Conservation (phyloP, 441 rosid species). For the Capsella rubella region DNA sequence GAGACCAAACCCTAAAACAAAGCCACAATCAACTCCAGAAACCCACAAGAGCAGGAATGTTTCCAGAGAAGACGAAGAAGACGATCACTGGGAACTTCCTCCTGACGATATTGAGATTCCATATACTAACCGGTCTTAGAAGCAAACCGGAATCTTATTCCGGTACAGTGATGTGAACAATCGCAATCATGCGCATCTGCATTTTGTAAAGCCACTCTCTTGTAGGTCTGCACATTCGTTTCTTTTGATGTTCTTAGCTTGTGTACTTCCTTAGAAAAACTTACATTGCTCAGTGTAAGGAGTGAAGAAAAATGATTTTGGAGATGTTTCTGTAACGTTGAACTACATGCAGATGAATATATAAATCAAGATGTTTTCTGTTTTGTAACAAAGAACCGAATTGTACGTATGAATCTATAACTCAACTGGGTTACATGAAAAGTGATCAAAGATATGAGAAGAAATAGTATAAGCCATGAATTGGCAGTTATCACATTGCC, state of each 20-base stretch:
- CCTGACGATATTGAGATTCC: constrained; percentile 37
- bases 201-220: background rate
- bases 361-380: background rate
- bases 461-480: background rate
- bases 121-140: constrained; percentile 28
- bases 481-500: constrained; percentile 20
- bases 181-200: background rate
- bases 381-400: background rate
- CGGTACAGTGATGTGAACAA: constrained; percentile 1
- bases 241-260: background rate
- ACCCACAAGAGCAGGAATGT: background rate
- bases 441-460: background rate
- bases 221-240: constrained; percentile 16
- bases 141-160: background rate
- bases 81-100: constrained; percentile 40
- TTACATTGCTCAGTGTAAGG: constrained; percentile 2
- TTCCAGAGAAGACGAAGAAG: constrained; percentile 29
- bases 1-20: constrained; percentile 31
- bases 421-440: background rate
- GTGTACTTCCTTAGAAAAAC: background rate
- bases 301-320: background rate
- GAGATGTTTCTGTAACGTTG: background rate
- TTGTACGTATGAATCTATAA: background rate
- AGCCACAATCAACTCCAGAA: constrained; percentile 22
- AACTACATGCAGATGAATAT: background rate